Conservation (phyloP, 179 eudicot species). For the Vitellaria paradoxa region DNA sequence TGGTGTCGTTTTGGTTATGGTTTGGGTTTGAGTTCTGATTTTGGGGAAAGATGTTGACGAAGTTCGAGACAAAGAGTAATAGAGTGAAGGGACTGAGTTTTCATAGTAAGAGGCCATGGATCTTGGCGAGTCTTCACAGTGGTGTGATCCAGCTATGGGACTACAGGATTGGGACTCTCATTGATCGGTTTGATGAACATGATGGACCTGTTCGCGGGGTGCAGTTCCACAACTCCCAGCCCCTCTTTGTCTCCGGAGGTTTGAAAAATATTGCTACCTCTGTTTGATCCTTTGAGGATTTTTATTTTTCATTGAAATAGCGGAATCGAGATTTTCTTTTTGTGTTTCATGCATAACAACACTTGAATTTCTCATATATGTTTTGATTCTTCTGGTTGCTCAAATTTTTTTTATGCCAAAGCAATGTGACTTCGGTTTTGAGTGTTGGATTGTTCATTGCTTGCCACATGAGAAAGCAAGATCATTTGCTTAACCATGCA, state of each 20-base stretch:
- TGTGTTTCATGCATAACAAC: too few relatives aligned
- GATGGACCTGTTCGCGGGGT: conserved; percentile 96
- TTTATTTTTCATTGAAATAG: too few relatives aligned
- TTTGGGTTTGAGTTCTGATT: not conserved
- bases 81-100: conserved; percentile 86
- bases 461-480: too few relatives aligned
- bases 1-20: too few relatives aligned
- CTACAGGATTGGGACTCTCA: conserved; percentile 85
- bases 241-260: conserved; percentile 87
- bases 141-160: conserved; percentile 95
- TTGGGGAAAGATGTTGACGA: conserved; percentile 60
- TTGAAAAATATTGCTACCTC: not conserved
- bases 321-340: not conserved
- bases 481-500: too few relatives aligned
- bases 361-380: too few relatives aligned
- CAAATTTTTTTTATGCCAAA: too few relatives aligned
- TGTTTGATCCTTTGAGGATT: too few relatives aligned
- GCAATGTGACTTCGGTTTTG: too few relatives aligned
- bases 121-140: conserved; percentile 80
- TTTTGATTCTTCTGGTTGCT: too few relatives aligned
- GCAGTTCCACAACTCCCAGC: conserved; percentile 79
- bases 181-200: conserved; percentile 86
- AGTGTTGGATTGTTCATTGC: too few relatives aligned
- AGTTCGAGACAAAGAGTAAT: conserved; percentile 85
- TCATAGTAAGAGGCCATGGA: conserved; percentile 82